These are phyloP conservation scores for Pisolithus marmoratus DNA, from an alignment of 768 basidiomycete genomes.

Conservation along the genomic window DNA sequence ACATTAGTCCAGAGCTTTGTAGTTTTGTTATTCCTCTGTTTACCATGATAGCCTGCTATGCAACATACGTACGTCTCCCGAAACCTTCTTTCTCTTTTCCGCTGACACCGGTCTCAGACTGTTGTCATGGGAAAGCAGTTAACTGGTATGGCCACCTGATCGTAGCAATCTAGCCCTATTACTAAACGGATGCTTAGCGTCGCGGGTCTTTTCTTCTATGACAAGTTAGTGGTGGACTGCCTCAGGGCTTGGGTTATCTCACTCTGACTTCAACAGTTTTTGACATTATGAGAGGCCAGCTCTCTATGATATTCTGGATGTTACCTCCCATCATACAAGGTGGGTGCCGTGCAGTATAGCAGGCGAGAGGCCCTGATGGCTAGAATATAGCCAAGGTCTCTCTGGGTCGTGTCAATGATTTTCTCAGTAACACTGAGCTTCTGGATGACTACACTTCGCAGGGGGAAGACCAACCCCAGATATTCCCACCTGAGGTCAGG, in stretches of 20 bases:
- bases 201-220: constrained; percentile 36
- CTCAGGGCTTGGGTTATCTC: neutral
- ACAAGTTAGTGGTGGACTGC: constrained; percentile 14
- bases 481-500: constrained; percentile 4
- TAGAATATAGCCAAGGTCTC: constrained; percentile 50
- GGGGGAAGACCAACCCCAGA: neutral
- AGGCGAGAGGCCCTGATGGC: constrained; percentile 8
- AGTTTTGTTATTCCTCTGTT: constrained; percentile 57
- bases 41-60: constrained; percentile 62
- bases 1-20: neutral
- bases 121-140: constrained; percentile 9
- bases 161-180: neutral
- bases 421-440: constrained; percentile 27
- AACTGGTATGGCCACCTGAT: constrained; percentile 1
- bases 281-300: constrained; percentile 49
- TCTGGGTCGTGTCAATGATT: constrained; percentile 49
- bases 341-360: constrained; percentile 6
- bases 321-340: constrained; percentile 25
- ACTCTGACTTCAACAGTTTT: constrained; percentile 38
- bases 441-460: constrained; percentile 6
- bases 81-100: too few relatives aligned
- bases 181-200: constrained; percentile 19
- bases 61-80: constrained; percentile 42
- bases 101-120: constrained; percentile 4
- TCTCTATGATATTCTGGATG: constrained; percentile 31